These are phyloP conservation scores for Prunus yedoensis DNA, from an alignment of 331 rosid species.

Conservation along the genomic window DNA sequence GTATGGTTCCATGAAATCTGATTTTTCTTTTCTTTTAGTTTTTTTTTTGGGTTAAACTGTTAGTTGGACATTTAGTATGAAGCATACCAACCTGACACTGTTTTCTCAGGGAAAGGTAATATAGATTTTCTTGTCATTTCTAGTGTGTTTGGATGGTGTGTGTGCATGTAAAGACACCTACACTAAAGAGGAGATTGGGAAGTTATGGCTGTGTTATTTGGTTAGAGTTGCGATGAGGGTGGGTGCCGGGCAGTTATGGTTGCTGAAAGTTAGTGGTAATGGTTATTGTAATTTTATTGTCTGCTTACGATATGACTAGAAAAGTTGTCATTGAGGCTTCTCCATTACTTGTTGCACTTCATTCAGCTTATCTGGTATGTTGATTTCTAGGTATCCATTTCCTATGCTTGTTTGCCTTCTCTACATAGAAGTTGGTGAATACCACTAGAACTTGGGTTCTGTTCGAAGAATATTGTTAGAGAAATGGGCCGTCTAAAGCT, in stretches of 20 bases:
- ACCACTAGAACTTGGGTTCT: conserved; percentile 31
- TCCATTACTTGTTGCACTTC: conserved; percentile 15
- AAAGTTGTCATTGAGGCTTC: not conserved
- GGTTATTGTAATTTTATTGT: not conserved
- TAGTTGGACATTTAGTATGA: conserved; percentile 1
- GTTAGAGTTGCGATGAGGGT: not conserved
- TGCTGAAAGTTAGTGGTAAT: not conserved
- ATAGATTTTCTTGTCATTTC: not conserved
- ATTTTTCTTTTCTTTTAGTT: not conserved
- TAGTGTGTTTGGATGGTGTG: not conserved
- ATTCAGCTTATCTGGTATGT: conserved; percentile 24
- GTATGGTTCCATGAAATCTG: not conserved
- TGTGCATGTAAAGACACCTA: not conserved
- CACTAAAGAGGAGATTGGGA: not conserved
- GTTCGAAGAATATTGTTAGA: conserved; percentile 18
- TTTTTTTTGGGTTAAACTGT: not conserved
- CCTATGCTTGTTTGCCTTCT: conserved; percentile 32
- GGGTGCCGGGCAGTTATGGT: not conserved
- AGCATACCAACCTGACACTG: not conserved
- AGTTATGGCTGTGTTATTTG: not conserved
- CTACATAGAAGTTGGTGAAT: conserved; percentile 29
- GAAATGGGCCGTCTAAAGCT: conserved; percentile 87
- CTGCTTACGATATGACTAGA: not conserved
- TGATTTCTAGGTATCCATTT: conserved; percentile 22
- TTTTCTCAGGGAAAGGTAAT: not conserved